Evolutionary conservation across 2,329 filamentous ascomycete species (phyloP).

Genomic region (Fusarium nanum): DNA sequence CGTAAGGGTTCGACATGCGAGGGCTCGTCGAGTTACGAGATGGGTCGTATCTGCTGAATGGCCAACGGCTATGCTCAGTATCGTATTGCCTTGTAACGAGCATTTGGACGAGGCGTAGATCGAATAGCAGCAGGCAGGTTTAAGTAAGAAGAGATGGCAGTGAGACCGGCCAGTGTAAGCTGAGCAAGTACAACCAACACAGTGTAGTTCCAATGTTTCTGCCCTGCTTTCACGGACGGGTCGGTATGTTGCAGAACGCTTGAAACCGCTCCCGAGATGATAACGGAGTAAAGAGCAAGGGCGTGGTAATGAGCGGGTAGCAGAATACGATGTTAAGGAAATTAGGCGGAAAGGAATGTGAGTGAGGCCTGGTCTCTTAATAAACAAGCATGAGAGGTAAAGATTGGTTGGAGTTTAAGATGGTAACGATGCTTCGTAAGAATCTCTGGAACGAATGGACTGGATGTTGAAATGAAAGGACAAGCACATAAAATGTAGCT

Average conservation of each 20-base stretch:
- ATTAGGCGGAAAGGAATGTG: conserved; percentile 25
- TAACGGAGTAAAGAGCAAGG: conserved; percentile 24
- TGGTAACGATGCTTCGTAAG: conserved; percentile 5
- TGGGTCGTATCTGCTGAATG: conserved; percentile 64
- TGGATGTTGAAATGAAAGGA: conserved; percentile 20
- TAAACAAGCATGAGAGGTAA: not conserved
- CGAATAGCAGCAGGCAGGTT: conserved; percentile 14
- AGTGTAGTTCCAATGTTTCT: conserved; percentile 34
- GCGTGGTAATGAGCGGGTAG: conserved; percentile 12
- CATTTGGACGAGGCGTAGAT: conserved; percentile 50
- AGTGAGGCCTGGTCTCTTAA: conserved; percentile 14
- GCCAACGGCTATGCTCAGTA: conserved; percentile 67
- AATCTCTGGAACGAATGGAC: conserved; percentile 11
- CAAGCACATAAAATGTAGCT: conserved; percentile 17
- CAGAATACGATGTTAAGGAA: conserved; percentile 17
- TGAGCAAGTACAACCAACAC: conserved; percentile 36
- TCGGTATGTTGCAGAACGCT: conserved; percentile 35
- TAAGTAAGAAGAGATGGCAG: conserved; percentile 23
- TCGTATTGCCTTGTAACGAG: conserved; percentile 67
- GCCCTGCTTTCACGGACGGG: conserved; percentile 25
- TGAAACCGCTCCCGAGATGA: conserved; percentile 38
- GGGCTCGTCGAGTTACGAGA: conserved; percentile 59
- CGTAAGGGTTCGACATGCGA: conserved; percentile 70
- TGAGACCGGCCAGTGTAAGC: conserved; percentile 22
- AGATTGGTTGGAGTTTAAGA: conserved; percentile 2